Conservation (phyloP, 495 filamentous ascomycete species). For the Trichoderma erinaceum region DNA sequence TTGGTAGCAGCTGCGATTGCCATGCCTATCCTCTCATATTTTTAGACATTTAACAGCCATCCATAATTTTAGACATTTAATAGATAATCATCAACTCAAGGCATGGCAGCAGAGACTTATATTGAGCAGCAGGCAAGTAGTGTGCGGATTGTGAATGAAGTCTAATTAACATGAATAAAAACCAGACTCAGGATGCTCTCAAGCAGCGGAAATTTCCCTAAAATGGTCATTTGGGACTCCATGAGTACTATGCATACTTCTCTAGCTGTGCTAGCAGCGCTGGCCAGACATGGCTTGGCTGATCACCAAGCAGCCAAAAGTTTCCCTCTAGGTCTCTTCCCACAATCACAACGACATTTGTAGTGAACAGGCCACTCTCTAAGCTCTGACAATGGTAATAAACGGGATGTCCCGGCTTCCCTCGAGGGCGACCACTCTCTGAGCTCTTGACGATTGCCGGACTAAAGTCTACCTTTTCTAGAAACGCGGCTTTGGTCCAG, state of each 20-base stretch:
- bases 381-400: constrained; percentile 20
- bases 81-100: too few species aligned
- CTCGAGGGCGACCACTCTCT: not conserved
- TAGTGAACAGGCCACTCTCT: constrained; percentile 26
- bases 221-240: not conserved
- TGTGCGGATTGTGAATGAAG: not conserved
- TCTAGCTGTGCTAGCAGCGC: constrained; percentile 28
- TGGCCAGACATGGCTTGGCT: constrained; percentile 25
- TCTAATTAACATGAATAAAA: not conserved
- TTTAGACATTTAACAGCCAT: too few species aligned
- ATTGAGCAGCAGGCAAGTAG: not conserved
- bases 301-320: constrained; percentile 36
- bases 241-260: not conserved
- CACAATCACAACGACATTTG: constrained; percentile 17
- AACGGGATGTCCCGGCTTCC: constrained; percentile 22
- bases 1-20: not conserved
- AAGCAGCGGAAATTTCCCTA: not conserved
- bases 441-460: constrained; percentile 30
- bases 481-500: constrained; percentile 42
- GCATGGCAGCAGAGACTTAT: not conserved
- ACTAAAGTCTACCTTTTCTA: constrained; percentile 38
- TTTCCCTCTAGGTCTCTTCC: constrained; percentile 43
- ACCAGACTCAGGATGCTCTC: not conserved
- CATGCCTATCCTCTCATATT: not conserved
- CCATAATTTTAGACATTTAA: too few species aligned